These are phyloP conservation scores for Theobroma cacao DNA, from an alignment of 345 rosid genomes.

Conservation along the genomic window DNA sequence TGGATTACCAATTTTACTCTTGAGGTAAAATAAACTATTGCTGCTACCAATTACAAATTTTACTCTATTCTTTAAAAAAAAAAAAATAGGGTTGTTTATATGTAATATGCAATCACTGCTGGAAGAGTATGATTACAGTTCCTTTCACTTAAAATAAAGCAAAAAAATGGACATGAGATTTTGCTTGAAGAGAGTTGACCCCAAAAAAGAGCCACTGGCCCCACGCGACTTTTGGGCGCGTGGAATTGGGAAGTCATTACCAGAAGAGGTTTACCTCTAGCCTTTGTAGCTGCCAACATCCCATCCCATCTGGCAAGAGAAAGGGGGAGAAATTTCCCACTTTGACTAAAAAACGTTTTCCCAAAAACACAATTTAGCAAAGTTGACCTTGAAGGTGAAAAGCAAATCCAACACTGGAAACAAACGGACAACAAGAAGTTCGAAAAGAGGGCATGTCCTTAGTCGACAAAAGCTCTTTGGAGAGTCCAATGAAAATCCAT, in stretches of 20 bases:
- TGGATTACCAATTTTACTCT: too few relatives aligned
- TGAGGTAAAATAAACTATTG: too few relatives aligned
- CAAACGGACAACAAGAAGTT: neutral
- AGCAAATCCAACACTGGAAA: neutral
- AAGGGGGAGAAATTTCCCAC: neutral
- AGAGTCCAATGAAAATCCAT: neutral
- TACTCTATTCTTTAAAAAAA: too few relatives aligned
- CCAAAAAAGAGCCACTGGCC: neutral
- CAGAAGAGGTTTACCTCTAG: neutral
- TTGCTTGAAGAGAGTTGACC: neutral
- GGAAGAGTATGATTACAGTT: neutral
- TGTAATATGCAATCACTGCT: neutral
- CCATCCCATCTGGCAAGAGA: neutral
- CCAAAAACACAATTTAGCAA: neutral
- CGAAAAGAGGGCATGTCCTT: neutral
- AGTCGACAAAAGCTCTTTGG: neutral
- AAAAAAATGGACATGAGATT: neutral
- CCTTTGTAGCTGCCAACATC: neutral
- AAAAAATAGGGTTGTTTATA: too few relatives aligned
- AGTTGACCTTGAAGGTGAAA: conserved; percentile 9
- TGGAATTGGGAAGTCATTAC: neutral
- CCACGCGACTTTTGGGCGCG: conserved; percentile 1
- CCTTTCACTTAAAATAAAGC: neutral
- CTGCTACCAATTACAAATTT: too few relatives aligned
- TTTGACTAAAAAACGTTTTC: conserved; percentile 1